Base-by-base conservation (phyloP, 768 basidiomycete species). In the Serendipita indica region DNA sequence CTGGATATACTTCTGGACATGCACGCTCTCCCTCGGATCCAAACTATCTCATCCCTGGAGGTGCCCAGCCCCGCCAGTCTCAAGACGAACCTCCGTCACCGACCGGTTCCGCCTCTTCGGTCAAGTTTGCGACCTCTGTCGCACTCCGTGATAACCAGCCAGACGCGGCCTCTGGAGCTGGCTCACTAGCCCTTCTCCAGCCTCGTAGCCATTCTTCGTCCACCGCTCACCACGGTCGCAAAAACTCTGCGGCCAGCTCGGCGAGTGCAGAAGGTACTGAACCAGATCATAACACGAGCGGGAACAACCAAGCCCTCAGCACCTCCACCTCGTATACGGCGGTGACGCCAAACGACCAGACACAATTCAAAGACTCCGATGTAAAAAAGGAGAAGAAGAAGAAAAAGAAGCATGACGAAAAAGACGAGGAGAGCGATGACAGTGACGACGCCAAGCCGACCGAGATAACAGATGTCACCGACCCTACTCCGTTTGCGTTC, bases 401-500 rank as follows among this genome's bases (percentile, higher is more conserved):
- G 22, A n/a, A 20, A 10, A 46, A 25, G 30, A 54, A 30, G 33
- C 14, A n/a, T 14, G 18, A 3, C 12, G 18, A 41, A 20, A 30
- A 39, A 28, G 49, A 60, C 28, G 59, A 54, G 22, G 34, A 45
- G 14, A 13, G 27, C 13, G 59, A 33, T 32, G 13, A 32, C 25
- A 33, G 30, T 16, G 49, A 54, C 16, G 30, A 54, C 22, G 49
- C 25, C 49, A 54, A 33, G 57, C 57, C 57, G 4, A 18, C 25
- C 10, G 49, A 54, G 32, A 54, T 54, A 22, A 30, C 49, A 16
- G 74, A 75, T 60, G 64, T 61, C 3, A 71, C 73, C 35, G 78
- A 92, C 67, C 79, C 83, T 1, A 69, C 78, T 1, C 88, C 89
- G 0, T 96, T 94, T 69, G 67, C 66, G 10, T 82, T 83, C 65